Conservation (phyloP, 2,329 filamentous ascomycete species). For the Talaromyces funiculosus region DNA sequence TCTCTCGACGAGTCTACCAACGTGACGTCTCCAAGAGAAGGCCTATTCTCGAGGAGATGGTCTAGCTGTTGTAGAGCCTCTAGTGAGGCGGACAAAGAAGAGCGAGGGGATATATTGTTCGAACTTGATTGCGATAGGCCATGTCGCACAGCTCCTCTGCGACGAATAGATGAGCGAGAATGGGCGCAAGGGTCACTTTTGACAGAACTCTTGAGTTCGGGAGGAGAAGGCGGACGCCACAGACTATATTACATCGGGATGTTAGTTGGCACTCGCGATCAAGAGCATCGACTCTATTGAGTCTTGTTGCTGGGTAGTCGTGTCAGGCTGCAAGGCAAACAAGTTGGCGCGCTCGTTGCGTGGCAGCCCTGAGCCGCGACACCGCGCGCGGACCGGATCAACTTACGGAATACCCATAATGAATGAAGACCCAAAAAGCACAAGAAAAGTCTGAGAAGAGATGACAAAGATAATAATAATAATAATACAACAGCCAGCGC, state of each 20-base stretch:
- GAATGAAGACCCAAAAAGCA: constrained; percentile 13
- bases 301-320: constrained; percentile 1
- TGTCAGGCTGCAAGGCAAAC: constrained; percentile 14
- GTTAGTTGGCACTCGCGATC: constrained; percentile 7
- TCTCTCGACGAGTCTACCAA: constrained; percentile 8
- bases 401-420: constrained; percentile 42
- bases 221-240: constrained; percentile 50
- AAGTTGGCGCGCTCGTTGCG: background rate
- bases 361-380: background rate
- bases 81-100: constrained; percentile 25
- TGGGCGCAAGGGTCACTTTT: constrained; percentile 50
- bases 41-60: constrained; percentile 20
- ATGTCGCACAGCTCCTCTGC: constrained; percentile 39
- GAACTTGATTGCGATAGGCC: constrained; percentile 23
- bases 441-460: background rate
- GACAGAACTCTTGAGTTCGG: constrained; percentile 39
- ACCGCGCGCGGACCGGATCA: constrained; percentile 15
- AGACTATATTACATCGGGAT: constrained; percentile 35
- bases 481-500: background rate
- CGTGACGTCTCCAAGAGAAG: constrained; percentile 26
- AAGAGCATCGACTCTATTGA: background rate
- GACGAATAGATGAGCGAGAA: constrained; percentile 54
- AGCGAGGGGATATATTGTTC: constrained; percentile 21
- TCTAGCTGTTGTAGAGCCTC: constrained; percentile 27
- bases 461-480: background rate